phyloP scores from a whole-genome alignment of 2,329 filamentous ascomycete species.

The Fusarium transvaalense region DNA sequence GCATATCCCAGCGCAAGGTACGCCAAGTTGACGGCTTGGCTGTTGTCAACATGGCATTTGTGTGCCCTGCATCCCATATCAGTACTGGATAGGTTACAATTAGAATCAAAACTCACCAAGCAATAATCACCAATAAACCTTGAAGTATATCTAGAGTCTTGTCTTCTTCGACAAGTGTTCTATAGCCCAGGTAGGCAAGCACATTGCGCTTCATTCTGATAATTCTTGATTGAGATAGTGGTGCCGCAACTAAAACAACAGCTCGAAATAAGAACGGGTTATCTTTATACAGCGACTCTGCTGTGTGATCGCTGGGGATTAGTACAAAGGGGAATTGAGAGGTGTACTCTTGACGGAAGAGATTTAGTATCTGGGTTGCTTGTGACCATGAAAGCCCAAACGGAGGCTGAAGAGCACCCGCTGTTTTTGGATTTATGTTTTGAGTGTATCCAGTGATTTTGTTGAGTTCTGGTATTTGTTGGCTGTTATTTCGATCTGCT shows the following conservation, averaged over 20 bases:
- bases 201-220: slow-evolving; percentile 58
- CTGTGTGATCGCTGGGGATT: slow-evolving; percentile 49
- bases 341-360: slow-evolving; percentile 52
- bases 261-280: slow-evolving; percentile 57
- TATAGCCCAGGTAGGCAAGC: slow-evolving; percentile 58
- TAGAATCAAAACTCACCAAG: slow-evolving; percentile 55
- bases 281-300: slow-evolving; percentile 49
- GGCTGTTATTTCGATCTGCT: neutral
- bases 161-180: slow-evolving; percentile 58
- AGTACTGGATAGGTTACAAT: neutral
- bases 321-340: slow-evolving; percentile 57
- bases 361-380: slow-evolving; percentile 51
- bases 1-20: slow-evolving; percentile 58
- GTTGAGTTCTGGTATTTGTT: neutral
- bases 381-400: slow-evolving; percentile 57
- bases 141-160: slow-evolving; percentile 60
- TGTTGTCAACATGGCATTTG: slow-evolving; percentile 52
- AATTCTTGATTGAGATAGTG: slow-evolving; percentile 46
- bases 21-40: slow-evolving; percentile 54
- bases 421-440: neutral
- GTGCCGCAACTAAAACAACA: slow-evolving; percentile 55
- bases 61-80: slow-evolving; percentile 50
- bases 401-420: slow-evolving; percentile 36
- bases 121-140: slow-evolving; percentile 59
- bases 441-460: neutral